These are phyloP conservation scores for Gloeostereum incarnatum DNA, from an alignment of 768 basidiomycete species.

Conservation along the genomic window DNA sequence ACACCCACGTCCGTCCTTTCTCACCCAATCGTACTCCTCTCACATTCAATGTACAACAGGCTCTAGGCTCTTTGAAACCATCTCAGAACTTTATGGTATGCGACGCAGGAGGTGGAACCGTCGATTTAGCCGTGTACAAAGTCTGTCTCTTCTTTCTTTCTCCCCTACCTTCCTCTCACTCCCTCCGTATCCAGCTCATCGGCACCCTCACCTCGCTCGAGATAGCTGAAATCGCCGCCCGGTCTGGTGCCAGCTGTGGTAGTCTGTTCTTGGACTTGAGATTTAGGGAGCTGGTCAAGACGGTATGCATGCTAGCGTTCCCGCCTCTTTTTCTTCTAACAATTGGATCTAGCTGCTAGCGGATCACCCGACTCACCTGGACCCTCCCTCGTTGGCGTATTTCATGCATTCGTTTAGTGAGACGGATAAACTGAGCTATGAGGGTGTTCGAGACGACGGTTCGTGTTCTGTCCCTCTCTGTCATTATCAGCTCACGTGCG, in stretches of 20 bases:
- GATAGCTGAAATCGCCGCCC: conserved; percentile 85
- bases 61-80: conserved; percentile 68
- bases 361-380: conserved; percentile 83
- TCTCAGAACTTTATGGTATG: conserved; percentile 89
- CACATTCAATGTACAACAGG: too few species aligned
- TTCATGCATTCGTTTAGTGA: conserved; percentile 89
- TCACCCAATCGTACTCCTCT: too few species aligned
- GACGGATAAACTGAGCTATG: conserved; percentile 76
- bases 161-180: conserved; percentile 4
- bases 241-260: conserved; percentile 83
- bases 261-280: conserved; percentile 82
- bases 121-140: conserved; percentile 54
- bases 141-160: conserved; percentile 13
- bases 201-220: conserved; percentile 76
- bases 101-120: conserved; percentile 83
- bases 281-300: conserved; percentile 75
- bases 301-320: conserved; percentile 11
- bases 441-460: conserved; percentile 71
- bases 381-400: conserved; percentile 72
- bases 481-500: conserved; percentile 1
- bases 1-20: too few species aligned
- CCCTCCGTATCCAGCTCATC: conserved; percentile 44
- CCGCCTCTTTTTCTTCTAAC: not conserved
- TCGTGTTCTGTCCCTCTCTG: conserved; percentile 12
- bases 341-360: conserved; percentile 36